These are phyloP conservation scores for Tuber melanosporum DNA, from an alignment of 495 filamentous ascomycete genomes.

Conservation along the genomic window DNA sequence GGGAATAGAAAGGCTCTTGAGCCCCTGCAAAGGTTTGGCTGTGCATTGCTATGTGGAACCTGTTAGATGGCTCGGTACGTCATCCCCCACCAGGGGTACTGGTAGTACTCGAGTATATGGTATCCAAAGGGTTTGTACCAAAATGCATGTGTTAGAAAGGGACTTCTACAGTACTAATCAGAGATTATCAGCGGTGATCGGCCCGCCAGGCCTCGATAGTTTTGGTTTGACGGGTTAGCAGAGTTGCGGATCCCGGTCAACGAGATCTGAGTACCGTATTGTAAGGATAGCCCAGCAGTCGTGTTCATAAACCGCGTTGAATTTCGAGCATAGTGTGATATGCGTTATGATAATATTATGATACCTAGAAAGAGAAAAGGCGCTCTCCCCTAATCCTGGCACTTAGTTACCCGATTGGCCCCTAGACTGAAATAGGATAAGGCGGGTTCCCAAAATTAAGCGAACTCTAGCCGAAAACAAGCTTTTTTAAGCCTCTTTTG, in stretches of 20 bases:
- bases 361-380: neutral
- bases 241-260: neutral
- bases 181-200: neutral
- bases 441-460: neutral
- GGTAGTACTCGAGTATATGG: too few relatives aligned
- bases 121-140: neutral
- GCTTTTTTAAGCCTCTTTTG: conserved; percentile 3
- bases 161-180: neutral
- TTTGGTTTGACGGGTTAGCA: neutral
- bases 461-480: neutral
- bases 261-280: neutral
- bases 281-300: too few relatives aligned
- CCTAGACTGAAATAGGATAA: neutral
- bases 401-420: neutral
- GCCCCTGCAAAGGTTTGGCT: too few relatives aligned
- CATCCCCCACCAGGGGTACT: too few relatives aligned
- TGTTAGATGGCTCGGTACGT: too few relatives aligned
- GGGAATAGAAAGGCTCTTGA: too few relatives aligned
- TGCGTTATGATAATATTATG: too few relatives aligned
- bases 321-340: too few relatives aligned
- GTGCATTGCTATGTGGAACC: too few relatives aligned
- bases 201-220: neutral
- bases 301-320: too few relatives aligned
- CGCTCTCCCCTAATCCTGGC: neutral
- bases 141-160: neutral